Evolutionary conservation across 768 basidiomycete genomes (phyloP).

Genomic region (Leccinum barrowsii): DNA sequence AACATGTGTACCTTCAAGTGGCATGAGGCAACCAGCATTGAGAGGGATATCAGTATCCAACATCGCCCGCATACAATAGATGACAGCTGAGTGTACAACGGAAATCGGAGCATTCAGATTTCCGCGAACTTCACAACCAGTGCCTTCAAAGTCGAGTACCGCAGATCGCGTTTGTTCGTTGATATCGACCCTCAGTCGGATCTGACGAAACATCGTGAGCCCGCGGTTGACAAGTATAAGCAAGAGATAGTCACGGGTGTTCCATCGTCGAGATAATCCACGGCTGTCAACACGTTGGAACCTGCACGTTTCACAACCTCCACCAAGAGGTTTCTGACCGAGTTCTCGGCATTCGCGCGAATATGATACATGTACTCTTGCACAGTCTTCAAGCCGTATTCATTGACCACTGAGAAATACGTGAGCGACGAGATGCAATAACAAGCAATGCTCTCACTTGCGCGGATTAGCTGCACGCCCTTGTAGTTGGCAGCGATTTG

Average conservation of each 20-base stretch:
- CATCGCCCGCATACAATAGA: constrained; percentile 89
- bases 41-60: constrained; percentile 84
- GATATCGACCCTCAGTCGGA: constrained; percentile 74
- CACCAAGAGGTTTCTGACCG: constrained; percentile 78
- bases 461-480: constrained; percentile 81
- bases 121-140: constrained; percentile 79
- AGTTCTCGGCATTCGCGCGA: constrained; percentile 80
- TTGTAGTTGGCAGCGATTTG: constrained; percentile 96
- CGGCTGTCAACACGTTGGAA: constrained; percentile 57
- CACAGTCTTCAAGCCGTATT: constrained; percentile 82
- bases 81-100: constrained; percentile 83
- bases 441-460: constrained; percentile 44
- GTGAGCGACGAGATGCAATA: constrained; percentile 9
- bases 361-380: constrained; percentile 95
- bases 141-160: constrained; percentile 80
- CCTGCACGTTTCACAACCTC: constrained; percentile 71
- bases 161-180: constrained; percentile 72
- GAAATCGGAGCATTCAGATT: constrained; percentile 84
- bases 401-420: constrained; percentile 62
- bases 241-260: constrained; percentile 56
- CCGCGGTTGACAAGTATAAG: not conserved
- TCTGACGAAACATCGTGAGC: constrained; percentile 39
- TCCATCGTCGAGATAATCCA: constrained; percentile 87
- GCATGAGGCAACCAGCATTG: constrained; percentile 91
- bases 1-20: constrained; percentile 59